A percentile compares a stretch with the other conserved stretches of the same genome.
Conservation (phyloP, 768 basidiomycete genomes). For the Mycena vitilis region DNA sequence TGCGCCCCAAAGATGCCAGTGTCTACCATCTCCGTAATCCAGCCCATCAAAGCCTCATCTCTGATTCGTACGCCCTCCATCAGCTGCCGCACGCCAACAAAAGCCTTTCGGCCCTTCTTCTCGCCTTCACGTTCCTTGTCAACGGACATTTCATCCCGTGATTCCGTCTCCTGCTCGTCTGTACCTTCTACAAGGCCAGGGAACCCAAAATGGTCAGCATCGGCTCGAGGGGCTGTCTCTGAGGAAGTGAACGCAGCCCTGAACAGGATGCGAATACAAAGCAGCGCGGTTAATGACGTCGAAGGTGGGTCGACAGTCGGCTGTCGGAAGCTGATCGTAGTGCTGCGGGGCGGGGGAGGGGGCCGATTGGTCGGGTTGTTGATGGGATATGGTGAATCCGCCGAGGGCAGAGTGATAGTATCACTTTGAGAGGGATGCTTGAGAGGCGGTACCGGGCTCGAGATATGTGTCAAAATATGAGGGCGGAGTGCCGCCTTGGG, state of each 20-base stretch:
- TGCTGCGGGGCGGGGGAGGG: slow-evolving; percentile 76
- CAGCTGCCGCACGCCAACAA: slow-evolving; percentile 66
- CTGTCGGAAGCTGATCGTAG: slow-evolving; percentile 67
- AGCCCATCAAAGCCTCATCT: slow-evolving; percentile 69
- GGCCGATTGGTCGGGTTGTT: slow-evolving; percentile 74
- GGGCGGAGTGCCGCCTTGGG: slow-evolving; percentile 65
- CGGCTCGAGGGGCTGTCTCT: slow-evolving; percentile 75
- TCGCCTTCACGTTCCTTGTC: slow-evolving; percentile 75
- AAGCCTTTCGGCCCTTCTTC: slow-evolving; percentile 77
- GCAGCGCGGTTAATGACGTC: slow-evolving; percentile 80
- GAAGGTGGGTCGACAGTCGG: slow-evolving; percentile 76
- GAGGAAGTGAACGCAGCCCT: slow-evolving; percentile 80
- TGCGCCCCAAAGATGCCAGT: slow-evolving; percentile 22
- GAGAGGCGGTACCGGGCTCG: slow-evolving; percentile 63
- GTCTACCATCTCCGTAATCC: slow-evolving; percentile 69
- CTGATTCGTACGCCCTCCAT: slow-evolving; percentile 74
- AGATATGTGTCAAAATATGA: slow-evolving; percentile 84
- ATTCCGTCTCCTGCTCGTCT: slow-evolving; percentile 70
- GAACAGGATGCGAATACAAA: slow-evolving; percentile 87
- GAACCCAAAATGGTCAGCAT: slow-evolving; percentile 91
- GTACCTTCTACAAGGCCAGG: slow-evolving; percentile 84
- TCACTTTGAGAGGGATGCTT: slow-evolving; percentile 81
- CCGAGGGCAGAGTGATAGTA: slow-evolving; percentile 73
- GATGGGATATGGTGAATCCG: slow-evolving; percentile 65
- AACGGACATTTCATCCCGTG: slow-evolving; percentile 60